Percentiles rank a stretch among this genome's conserved stretches.
Evolutionary conservation across 1,284 basidiomycete species (phyloP).

Genomic region (Veloboletus limbatus): DNA sequence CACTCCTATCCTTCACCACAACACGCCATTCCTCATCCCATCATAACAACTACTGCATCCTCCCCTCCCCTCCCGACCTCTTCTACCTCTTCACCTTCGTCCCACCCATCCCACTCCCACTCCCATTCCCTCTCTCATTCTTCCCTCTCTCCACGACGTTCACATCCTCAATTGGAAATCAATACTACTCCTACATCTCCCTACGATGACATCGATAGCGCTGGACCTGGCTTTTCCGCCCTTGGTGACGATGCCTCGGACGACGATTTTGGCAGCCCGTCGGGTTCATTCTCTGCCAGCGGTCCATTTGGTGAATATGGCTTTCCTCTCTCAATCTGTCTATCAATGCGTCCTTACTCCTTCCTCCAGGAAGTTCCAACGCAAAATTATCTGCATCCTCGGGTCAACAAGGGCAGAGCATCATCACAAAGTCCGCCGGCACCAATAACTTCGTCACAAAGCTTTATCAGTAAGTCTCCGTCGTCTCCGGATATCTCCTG

Average conservation of each 20-base stretch:
- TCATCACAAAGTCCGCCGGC: slow-evolving; percentile 62
- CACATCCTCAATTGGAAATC: slow-evolving; percentile 21
- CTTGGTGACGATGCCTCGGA: slow-evolving; percentile 28
- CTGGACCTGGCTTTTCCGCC: slow-evolving; percentile 9
- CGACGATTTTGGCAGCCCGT: slow-evolving; percentile 26
- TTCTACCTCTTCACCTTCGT: slow-evolving; percentile 25
- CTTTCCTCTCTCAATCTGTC: neutral
- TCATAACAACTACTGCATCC: slow-evolving; percentile 31
- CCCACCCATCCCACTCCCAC: slow-evolving; percentile 30
- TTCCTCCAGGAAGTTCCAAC: slow-evolving; percentile 8
- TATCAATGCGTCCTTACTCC: neutral
- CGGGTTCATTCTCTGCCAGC: slow-evolving; percentile 15
- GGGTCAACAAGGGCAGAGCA: slow-evolving; percentile 37
- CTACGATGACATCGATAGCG: slow-evolving; percentile 30
- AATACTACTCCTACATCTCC: slow-evolving; percentile 20
- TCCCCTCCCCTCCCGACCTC: slow-evolving; percentile 28
- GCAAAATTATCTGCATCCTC: slow-evolving; percentile 15
- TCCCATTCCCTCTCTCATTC: slow-evolving; percentile 32
- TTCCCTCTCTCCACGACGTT: slow-evolving; percentile 25
- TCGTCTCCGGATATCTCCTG: slow-evolving; percentile 1
- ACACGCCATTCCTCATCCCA: slow-evolving; percentile 20
- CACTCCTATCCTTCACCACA: slow-evolving; percentile 23
- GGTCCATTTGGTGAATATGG: slow-evolving; percentile 14
- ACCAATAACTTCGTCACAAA: slow-evolving; percentile 84
- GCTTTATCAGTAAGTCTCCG: slow-evolving; percentile 71